Evolutionary conservation across 495 filamentous ascomycete genomes (phyloP).

Genomic region (Lophium mytilinum): DNA sequence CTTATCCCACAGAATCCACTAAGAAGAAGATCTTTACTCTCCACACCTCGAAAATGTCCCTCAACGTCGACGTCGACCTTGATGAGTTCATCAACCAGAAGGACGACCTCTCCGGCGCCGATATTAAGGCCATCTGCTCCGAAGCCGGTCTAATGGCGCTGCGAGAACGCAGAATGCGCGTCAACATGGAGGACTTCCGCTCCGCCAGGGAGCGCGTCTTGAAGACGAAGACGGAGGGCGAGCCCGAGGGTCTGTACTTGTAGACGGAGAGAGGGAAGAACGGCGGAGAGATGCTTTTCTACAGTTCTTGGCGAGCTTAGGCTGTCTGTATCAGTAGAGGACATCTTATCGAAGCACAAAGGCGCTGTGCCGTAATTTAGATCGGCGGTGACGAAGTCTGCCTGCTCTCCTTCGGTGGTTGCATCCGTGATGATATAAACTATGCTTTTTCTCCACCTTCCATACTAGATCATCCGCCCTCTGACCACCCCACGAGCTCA

Average conservation of each 20-base stretch:
- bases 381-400: no score
- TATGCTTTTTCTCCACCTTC: no score
- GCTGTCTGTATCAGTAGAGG: constrained; percentile 1
- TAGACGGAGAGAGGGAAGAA: constrained; percentile 38
- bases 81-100: constrained; percentile 99
- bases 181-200: constrained; percentile 98
- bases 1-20: constrained; percentile 61
- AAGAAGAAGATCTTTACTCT: constrained; percentile 99
- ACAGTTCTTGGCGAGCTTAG: neutral
- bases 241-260: constrained; percentile 97
- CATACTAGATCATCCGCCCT: no score
- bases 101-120: constrained; percentile 92
- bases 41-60: constrained; percentile 99
- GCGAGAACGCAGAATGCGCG: constrained; percentile 91
- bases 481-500: no score
- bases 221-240: constrained; percentile 98
- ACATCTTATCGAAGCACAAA: neutral
- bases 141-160: constrained; percentile 95
- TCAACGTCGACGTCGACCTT: constrained; percentile 89
- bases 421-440: no score
- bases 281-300: neutral
- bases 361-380: no score
- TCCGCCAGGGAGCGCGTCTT: constrained; percentile 86
- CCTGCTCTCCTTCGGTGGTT: no score
- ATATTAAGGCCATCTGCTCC: constrained; percentile 98